Conservation (phyloP, 768 basidiomycete genomes). For the Rhizopogon sp. region DNA sequence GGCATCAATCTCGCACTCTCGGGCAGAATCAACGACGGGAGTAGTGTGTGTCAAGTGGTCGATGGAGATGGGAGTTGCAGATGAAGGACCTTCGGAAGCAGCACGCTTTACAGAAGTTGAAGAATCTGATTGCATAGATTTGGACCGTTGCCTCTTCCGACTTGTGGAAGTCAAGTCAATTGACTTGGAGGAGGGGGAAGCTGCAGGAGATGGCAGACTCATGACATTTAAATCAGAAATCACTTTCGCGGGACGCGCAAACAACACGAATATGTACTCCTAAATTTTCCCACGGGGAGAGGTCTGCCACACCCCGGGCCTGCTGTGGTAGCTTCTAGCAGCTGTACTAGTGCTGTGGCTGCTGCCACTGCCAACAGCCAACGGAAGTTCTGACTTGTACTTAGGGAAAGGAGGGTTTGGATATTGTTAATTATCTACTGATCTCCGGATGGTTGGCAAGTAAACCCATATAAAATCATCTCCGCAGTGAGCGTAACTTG, state of each 20-base stretch:
- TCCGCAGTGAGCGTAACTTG: too few relatives aligned
- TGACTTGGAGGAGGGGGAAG: conserved; percentile 38
- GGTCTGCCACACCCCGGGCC: too few relatives aligned
- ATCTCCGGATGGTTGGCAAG: too few relatives aligned
- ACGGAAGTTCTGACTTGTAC: too few relatives aligned
- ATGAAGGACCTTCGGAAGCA: conserved; percentile 58
- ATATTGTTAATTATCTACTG: too few relatives aligned
- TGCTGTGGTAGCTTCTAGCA: too few relatives aligned
- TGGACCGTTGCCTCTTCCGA: conserved; percentile 71
- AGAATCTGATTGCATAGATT: conserved; percentile 71
- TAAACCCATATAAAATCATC: too few relatives aligned
- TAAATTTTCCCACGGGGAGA: neutral
- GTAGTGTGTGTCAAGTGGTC: conserved; percentile 27
- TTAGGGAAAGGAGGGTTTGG: too few relatives aligned
- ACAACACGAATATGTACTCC: conserved; percentile 1
- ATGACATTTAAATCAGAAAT: conserved; percentile 29
- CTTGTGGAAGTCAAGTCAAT: conserved; percentile 27
- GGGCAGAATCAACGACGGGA: conserved; percentile 33
- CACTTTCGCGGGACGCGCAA: neutral
- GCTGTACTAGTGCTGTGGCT: too few relatives aligned
- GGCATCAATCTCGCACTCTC: conserved; percentile 53
- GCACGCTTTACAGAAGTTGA: conserved; percentile 78
- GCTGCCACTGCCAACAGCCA: too few relatives aligned
- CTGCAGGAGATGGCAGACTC: conserved; percentile 39
- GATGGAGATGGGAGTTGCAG: conserved; percentile 30